Base-by-base conservation (phyloP, 345 rosid genomes). In the Physaria fendleri region DNA sequence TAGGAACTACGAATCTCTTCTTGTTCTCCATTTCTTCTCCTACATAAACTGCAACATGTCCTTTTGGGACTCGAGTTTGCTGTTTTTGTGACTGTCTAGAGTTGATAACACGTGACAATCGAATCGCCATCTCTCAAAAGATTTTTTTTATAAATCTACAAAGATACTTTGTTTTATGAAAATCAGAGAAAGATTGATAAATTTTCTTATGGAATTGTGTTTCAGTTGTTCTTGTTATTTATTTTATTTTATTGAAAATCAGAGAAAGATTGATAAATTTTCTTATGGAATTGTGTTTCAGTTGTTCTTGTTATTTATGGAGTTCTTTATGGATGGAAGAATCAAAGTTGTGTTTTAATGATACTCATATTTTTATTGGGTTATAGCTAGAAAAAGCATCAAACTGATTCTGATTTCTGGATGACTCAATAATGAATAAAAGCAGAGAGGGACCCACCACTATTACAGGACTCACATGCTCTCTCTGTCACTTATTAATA, bases 31-130 rank as follows among this genome's bases (percentile, higher is more conserved):
- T 63, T 24, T 62, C 63, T 38, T 76, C 83, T 48, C 84, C 79
- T 0, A 79, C 79, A 35, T 79, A 79, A 17, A 76, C 73, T 12
- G 83, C 81, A 29, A 76, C 57, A 53, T 76, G 79, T 17, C 84
- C 81, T 44, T 63, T 76, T 10, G 77, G 84, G 9, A 76, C 81
- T 12, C 68, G 68, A 62, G 52, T 8, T 49, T 59, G 68, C 6
- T 62, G 69, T 32, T 69, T 69, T 47, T 46, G 57, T 5, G 74
- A 62, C 8, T 55, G 64, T 46, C 47, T 62, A 51, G 72, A 41
- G 60, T 46, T 68, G 18, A 67, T 67, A 37, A 65, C 71, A 24
- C 72, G 60, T 12, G 72, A 68, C 40, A 69, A 55, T 40, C 68
- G 18, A 37, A 62, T 69, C 27, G 68, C 68, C 73, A 69, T 69